Percentiles rank a stretch among this genome's conserved stretches.
phyloP scores from a whole-genome alignment of 257 asterid genomes.

The Salvia splendens region DNA sequence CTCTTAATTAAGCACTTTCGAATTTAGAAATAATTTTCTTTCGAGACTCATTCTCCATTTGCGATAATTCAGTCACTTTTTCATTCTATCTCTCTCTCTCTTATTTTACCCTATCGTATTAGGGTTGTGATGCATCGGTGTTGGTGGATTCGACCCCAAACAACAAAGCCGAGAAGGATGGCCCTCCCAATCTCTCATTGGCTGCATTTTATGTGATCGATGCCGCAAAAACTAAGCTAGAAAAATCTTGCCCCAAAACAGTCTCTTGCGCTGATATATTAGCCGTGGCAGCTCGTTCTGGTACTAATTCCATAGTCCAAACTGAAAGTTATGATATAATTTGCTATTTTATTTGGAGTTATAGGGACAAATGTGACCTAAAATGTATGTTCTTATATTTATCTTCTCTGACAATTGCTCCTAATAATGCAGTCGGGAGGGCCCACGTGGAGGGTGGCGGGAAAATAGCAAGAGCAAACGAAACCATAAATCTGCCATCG shows the following conservation, averaged over 20 bases:
- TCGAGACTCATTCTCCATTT: too few species aligned
- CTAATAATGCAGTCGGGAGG: constrained; percentile 71
- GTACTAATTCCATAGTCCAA: constrained; percentile 33
- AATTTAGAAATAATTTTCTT: too few species aligned
- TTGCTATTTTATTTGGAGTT: too few species aligned
- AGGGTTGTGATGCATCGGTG: constrained; percentile 92
- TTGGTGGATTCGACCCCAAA: constrained; percentile 65
- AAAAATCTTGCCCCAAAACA: constrained; percentile 59
- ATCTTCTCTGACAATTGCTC: too few species aligned
- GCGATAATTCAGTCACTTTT: too few species aligned
- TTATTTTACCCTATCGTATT: too few species aligned
- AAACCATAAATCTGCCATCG: constrained; percentile 64
- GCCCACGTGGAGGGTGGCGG: constrained; percentile 69
- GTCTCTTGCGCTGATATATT: constrained; percentile 82
- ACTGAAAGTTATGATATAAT: too few species aligned
- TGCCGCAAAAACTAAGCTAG: constrained; percentile 60
- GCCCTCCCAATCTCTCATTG: constrained; percentile 66
- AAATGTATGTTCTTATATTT: too few species aligned
- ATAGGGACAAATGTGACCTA: too few species aligned
- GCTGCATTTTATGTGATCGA: constrained; percentile 73
- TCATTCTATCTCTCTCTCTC: too few species aligned
- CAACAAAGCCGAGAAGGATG: constrained; percentile 80
- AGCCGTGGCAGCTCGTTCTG: constrained; percentile 69
- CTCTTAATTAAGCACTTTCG: too few species aligned
- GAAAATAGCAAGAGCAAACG: constrained; percentile 59